A percentile compares a stretch with the other conserved stretches of the same genome.
Conservation (phyloP, 2,329 filamentous ascomycete genomes). For the Ascochyta koolunga region DNA sequence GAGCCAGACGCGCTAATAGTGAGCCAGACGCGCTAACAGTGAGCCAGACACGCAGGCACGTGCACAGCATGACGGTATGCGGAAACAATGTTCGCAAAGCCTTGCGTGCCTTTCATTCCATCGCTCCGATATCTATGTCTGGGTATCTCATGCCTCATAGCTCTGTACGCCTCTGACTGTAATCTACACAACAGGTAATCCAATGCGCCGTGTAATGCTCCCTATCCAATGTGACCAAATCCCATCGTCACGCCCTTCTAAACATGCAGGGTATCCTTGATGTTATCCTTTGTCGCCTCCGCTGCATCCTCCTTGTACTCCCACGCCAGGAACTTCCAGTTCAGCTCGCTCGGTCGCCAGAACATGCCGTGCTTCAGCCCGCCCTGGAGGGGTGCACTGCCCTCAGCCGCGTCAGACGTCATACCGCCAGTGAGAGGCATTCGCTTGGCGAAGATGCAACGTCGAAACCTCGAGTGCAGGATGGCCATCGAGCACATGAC, state of each 20-base stretch:
- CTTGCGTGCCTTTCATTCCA: background rate
- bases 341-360: constrained; percentile 73
- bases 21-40: constrained; percentile 25
- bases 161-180: constrained; percentile 3
- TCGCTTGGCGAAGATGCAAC: constrained; percentile 78
- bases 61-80: constrained; percentile 11
- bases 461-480: constrained; percentile 88
- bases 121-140: constrained; percentile 6
- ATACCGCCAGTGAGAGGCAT: constrained; percentile 84
- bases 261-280: constrained; percentile 40
- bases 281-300: constrained; percentile 15
- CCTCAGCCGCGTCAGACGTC: constrained; percentile 66
- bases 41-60: constrained; percentile 29
- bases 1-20: constrained; percentile 26
- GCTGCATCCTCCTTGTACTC: constrained; percentile 61
- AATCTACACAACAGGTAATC: constrained; percentile 19
- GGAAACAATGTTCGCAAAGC: background rate
- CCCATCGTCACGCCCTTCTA: constrained; percentile 21
- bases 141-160: constrained; percentile 15
- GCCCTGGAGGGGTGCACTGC: constrained; percentile 16
- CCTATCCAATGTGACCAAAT: constrained; percentile 30
- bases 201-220: constrained; percentile 31
- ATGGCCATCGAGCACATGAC: constrained; percentile 97
- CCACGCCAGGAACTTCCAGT: constrained; percentile 86
- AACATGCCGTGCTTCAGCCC: constrained; percentile 64